Conservation (phyloP, 2,329 filamentous ascomycete species). For the Rhinocladiella similis region DNA sequence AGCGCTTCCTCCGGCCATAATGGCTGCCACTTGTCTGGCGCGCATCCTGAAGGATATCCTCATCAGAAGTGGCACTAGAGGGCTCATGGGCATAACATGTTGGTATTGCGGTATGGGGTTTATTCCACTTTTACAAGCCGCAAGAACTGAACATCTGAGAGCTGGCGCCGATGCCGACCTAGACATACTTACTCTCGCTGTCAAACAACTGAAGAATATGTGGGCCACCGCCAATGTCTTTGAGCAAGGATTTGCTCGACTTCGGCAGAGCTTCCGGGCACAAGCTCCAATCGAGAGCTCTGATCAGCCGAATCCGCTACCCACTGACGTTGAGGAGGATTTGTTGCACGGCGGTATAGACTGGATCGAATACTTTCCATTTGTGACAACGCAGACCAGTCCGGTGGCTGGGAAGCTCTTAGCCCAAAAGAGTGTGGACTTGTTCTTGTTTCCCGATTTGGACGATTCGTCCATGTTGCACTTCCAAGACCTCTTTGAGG, state of each 20-base stretch:
- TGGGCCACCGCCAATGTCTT: conserved; percentile 43
- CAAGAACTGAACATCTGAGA: conserved; percentile 34
- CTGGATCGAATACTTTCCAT: conserved; percentile 39
- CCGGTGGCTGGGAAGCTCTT: conserved; percentile 32
- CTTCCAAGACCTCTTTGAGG: conserved; percentile 13
- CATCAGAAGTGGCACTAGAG: conserved; percentile 32
- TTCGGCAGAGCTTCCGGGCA: conserved; percentile 14
- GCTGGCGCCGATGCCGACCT: conserved; percentile 38
- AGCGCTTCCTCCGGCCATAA: conserved; percentile 38
- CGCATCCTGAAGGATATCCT: conserved; percentile 42
- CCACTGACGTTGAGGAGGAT: not conserved
- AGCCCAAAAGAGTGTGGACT: conserved; percentile 12
- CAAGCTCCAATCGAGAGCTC: not conserved
- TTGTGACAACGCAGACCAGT: conserved; percentile 36
- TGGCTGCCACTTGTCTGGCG: conserved; percentile 43
- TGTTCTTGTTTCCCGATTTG: conserved; percentile 10
- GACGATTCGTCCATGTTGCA: conserved; percentile 9
- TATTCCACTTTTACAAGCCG: conserved; percentile 43
- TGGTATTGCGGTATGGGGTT: conserved; percentile 47
- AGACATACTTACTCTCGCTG: conserved; percentile 35
- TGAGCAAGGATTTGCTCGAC: conserved; percentile 34
- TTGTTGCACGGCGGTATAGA: conserved; percentile 30
- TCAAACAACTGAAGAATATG: conserved; percentile 38
- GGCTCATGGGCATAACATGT: conserved; percentile 45
- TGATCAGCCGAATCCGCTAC: too few species aligned